Base-by-base conservation (phyloP, 345 rosid genomes). In the Gossypium australe region DNA sequence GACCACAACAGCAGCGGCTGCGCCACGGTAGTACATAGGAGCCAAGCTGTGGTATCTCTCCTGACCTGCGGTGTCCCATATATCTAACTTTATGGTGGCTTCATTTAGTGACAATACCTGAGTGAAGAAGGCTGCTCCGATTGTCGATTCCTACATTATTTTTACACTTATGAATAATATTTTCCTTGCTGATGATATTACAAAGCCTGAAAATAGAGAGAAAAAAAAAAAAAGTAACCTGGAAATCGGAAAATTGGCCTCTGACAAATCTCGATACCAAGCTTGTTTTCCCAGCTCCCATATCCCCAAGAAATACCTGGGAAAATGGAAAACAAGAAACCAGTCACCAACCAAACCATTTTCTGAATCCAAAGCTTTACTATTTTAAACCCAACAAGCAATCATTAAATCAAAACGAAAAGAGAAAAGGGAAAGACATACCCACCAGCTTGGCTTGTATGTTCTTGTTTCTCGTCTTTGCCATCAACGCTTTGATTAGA, bases 371-470 rank as follows among this genome's bases (percentile, higher is more conserved):
- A 44, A 44, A 10, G 18, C 14, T 64, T 64, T n/a, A 2, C 25
- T n/a, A 9, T 10, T 41, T 43, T 1, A 9, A 64, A 38, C 47
- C 49, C 48, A n/a, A 17, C 29, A 45, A 73, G 9, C 69, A 56
- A 7, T 25, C 27, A 65, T 43, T n/a, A 47, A 65, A 17, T 22
- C 41, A 24, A 45, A 60, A 69, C 11, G 25, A 27, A 58, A n/a
- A 72, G 13, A 48, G 53, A 66, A 52, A 75, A 82, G 64, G 79
- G 83, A 70, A 84, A 80, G 78, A 85, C 88, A 81, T 91, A 87
- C 93, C 93, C 85, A 91, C 96, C 96, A 91, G 93, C 85, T 91
- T 91, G 85, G 93, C 92, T 84, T 91, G 96, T 73, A 86, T 85
- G 85, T 87, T 91, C 82, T 83, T 91, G 85, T 79, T 86, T 78